Conservation (phyloP, 768 basidiomycete species). For the Coprinopsis sp. region DNA sequence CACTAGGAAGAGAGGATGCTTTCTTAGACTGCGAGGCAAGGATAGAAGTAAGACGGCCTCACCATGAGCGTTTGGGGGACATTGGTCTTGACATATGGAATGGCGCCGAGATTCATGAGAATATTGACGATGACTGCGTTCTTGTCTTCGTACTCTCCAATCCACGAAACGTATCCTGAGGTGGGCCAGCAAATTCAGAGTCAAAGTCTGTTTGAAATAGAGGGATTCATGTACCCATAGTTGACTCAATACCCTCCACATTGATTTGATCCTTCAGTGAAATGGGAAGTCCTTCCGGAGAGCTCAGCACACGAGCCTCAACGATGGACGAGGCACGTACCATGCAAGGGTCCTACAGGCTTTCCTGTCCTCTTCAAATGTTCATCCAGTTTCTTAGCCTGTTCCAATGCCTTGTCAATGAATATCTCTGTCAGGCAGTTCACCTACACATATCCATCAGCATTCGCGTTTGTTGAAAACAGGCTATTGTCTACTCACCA, state of each 20-base stretch:
- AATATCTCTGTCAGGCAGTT: slow-evolving; percentile 87
- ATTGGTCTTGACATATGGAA: slow-evolving; percentile 70
- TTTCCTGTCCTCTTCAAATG: slow-evolving; percentile 57
- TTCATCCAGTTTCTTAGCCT: slow-evolving; percentile 65
- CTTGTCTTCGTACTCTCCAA: slow-evolving; percentile 53
- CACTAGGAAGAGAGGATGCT: slow-evolving; percentile 39
- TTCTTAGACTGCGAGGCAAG: neutral
- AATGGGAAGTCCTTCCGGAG: slow-evolving; percentile 46
- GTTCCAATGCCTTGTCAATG: slow-evolving; percentile 59
- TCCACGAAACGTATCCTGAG: slow-evolving; percentile 68
- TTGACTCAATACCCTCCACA: slow-evolving; percentile 65
- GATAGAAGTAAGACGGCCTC: slow-evolving; percentile 6
- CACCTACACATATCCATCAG: slow-evolving; percentile 36
- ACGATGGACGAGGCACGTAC: slow-evolving; percentile 21
- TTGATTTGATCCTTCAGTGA: slow-evolving; percentile 75
- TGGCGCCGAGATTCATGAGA: slow-evolving; percentile 62
- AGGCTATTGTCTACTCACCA: slow-evolving; percentile 41
- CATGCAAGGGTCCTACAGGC: slow-evolving; percentile 68
- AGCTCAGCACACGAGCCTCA: slow-evolving; percentile 1
- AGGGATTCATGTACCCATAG: slow-evolving; percentile 43
- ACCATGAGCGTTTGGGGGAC: slow-evolving; percentile 78
- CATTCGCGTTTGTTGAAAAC: neutral
- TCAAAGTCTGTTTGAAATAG: neutral
- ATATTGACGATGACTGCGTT: slow-evolving; percentile 65
- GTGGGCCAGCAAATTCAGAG: neutral